Percentiles rank a stretch among this genome's conserved stretches.
These are phyloP conservation scores for Alternaria atra DNA, from an alignment of 2,329 filamentous ascomycete species.

Conservation along the genomic window DNA sequence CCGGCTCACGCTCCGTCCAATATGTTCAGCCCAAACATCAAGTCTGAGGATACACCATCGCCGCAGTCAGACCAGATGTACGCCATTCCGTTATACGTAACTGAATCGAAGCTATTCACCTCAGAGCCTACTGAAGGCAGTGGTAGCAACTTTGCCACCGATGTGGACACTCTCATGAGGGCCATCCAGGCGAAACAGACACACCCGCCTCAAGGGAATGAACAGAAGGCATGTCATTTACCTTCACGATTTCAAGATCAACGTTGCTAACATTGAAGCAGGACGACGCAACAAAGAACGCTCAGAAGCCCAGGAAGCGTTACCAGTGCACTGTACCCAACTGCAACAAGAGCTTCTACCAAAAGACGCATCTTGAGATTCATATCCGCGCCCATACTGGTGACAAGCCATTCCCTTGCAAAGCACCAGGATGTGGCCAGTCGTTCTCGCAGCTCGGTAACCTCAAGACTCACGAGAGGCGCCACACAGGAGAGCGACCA, in stretches of 20 bases:
- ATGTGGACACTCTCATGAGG: constrained; percentile 88
- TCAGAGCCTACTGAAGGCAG: constrained; percentile 52
- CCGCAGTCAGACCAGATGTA: constrained; percentile 53
- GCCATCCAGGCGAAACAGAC: constrained; percentile 77
- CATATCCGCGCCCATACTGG: constrained; percentile 90
- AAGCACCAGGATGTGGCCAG: constrained; percentile 75
- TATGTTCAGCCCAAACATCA: constrained; percentile 51
- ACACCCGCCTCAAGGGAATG: constrained; percentile 44
- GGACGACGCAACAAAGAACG: constrained; percentile 39
- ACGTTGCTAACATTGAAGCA: constrained; percentile 17
- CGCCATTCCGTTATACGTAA: constrained; percentile 43
- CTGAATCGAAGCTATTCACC: constrained; percentile 57
- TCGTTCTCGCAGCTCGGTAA: constrained; percentile 92
- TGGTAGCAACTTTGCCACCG: constrained; percentile 76
- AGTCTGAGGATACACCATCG: constrained; percentile 55
- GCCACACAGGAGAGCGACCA: constrained; percentile 87
- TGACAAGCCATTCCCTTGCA: constrained; percentile 83
- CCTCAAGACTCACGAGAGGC: constrained; percentile 87
- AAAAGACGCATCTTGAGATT: constrained; percentile 93
- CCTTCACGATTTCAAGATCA: too few relatives aligned
- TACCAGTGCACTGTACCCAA: constrained; percentile 77
- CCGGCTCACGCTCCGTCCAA: constrained; percentile 38
- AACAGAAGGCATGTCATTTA: constrained; percentile 40
- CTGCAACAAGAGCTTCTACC: constrained; percentile 84
- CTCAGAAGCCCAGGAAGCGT: constrained; percentile 65